These are phyloP conservation scores for Echinosophora koreensis DNA, from an alignment of 306 rosid genomes.

Conservation along the genomic window DNA sequence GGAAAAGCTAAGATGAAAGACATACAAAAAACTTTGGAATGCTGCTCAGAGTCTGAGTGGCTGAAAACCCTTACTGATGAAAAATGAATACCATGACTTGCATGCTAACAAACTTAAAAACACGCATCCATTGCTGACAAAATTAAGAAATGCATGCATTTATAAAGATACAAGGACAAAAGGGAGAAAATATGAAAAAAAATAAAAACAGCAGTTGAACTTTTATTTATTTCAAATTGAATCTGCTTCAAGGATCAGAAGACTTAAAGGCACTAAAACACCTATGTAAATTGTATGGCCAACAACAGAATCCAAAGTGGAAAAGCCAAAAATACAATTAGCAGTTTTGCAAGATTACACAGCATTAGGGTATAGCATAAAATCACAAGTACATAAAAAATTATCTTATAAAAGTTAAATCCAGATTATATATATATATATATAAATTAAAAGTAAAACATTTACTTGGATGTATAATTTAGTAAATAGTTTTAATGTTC, in stretches of 20 bases:
- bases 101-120: conserved; percentile 28
- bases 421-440: neutral
- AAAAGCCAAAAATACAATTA: conserved; percentile 23
- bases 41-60: neutral
- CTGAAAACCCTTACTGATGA: neutral
- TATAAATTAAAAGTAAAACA: neutral
- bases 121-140: neutral
- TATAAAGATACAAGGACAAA: neutral
- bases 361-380: conserved; percentile 13
- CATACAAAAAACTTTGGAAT: conserved; percentile 1
- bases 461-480: neutral
- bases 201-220: conserved; percentile 2
- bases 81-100: neutral
- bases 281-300: neutral
- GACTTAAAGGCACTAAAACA: conserved; percentile 9
- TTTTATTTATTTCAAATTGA: conserved; percentile 27
- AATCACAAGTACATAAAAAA: neutral
- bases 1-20: conserved; percentile 1
- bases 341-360: conserved; percentile 4
- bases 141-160: conserved; percentile 31
- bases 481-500: conserved; percentile 3
- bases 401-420: conserved; percentile 16
- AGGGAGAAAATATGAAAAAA: conserved; percentile 1
- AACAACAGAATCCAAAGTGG: conserved; percentile 16
- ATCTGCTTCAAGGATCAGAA: conserved; percentile 13